Percentiles rank a stretch among this genome's conserved stretches.
phyloP scores from a whole-genome alignment of 2,329 filamentous ascomycete genomes.

The Elsinoe australis region DNA sequence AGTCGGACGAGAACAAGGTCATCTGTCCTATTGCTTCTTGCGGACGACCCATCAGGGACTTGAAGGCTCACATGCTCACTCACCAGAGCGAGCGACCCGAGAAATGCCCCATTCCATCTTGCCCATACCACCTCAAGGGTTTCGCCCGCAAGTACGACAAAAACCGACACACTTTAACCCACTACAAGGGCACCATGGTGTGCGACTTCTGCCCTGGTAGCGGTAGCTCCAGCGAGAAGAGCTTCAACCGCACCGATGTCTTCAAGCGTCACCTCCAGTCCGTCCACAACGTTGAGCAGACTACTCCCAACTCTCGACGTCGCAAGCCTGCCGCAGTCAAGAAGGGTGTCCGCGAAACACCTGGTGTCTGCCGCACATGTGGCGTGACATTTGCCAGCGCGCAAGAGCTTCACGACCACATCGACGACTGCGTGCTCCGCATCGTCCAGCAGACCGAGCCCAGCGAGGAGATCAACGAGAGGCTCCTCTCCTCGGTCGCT shows the following conservation, averaged over 20 bases:
- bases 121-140: slow-evolving; percentile 86
- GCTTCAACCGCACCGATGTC: slow-evolving; percentile 89
- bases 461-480: slow-evolving; percentile 51
- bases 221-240: slow-evolving; percentile 83
- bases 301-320: slow-evolving; percentile 83
- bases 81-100: slow-evolving; percentile 86
- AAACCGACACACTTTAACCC: slow-evolving; percentile 86
- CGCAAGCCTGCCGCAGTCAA: slow-evolving; percentile 41
- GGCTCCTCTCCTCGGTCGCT: slow-evolving; percentile 51
- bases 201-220: slow-evolving; percentile 90
- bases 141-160: slow-evolving; percentile 96
- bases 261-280: slow-evolving; percentile 91
- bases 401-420: slow-evolving; percentile 95
- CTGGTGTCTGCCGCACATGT: slow-evolving; percentile 88
- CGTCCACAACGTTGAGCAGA: slow-evolving; percentile 88
- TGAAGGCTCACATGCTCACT: slow-evolving; percentile 90
- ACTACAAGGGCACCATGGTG: slow-evolving; percentile 97
- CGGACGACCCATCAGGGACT: slow-evolving; percentile 78
- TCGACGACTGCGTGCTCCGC: slow-evolving; percentile 63
- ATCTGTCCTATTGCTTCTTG: slow-evolving; percentile 78
- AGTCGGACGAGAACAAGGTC: slow-evolving; percentile 50
- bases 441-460: slow-evolving; percentile 55
- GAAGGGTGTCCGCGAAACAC: slow-evolving; percentile 66
- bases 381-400: slow-evolving; percentile 74
- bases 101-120: slow-evolving; percentile 87